These are phyloP conservation scores for Cladosporium sphaerospermum DNA, from an alignment of 2,329 filamentous ascomycete genomes.

Conservation along the genomic window DNA sequence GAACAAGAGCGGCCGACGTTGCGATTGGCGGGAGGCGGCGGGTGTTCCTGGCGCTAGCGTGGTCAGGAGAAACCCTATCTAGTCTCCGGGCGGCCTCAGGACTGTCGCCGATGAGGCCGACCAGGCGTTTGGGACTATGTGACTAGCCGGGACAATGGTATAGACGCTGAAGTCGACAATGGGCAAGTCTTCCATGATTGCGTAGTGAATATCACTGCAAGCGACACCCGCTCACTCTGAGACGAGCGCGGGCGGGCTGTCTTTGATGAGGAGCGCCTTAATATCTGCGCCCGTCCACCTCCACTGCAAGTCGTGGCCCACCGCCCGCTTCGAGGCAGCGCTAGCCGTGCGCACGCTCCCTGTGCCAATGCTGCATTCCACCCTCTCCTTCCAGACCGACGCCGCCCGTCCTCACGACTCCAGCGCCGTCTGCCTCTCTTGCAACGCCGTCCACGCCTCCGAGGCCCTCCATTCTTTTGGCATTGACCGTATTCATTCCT, in stretches of 20 bases:
- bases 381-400: slow-evolving; percentile 10
- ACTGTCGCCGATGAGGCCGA: too few relatives aligned
- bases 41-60: slow-evolving; percentile 11
- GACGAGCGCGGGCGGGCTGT: neutral
- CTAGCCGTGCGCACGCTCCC: neutral
- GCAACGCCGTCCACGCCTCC: neutral
- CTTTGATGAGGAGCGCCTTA: neutral
- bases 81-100: too few relatives aligned
- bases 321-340: neutral
- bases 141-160: too few relatives aligned
- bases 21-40: slow-evolving; percentile 3
- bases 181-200: too few relatives aligned
- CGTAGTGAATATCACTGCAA: too few relatives aligned
- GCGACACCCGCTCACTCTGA: too few relatives aligned
- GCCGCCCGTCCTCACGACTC: slow-evolving; percentile 3
- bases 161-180: too few relatives aligned
- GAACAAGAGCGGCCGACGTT: neutral
- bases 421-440: neutral
- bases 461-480: slow-evolving; percentile 5
- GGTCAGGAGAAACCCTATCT: neutral
- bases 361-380: slow-evolving; percentile 5
- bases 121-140: too few relatives aligned
- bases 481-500: slow-evolving; percentile 16
- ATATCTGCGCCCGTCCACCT: neutral
- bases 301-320: neutral